phyloP scores from a whole-genome alignment of 2,329 filamentous ascomycete species.

The Thielaviopsis euricoi region DNA sequence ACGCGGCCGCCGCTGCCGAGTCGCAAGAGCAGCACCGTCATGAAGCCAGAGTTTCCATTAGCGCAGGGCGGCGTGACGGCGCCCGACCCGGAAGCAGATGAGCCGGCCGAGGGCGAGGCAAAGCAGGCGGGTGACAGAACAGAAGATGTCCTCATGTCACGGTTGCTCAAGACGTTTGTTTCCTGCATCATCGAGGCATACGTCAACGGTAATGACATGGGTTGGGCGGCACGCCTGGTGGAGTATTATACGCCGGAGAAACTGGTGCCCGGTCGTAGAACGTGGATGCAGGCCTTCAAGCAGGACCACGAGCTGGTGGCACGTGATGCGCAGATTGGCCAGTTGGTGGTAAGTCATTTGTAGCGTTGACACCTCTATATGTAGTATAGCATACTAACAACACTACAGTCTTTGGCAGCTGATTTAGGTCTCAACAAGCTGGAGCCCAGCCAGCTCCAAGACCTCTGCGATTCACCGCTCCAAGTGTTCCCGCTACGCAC shows the following conservation, averaged over 20 bases:
- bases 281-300: constrained; percentile 46
- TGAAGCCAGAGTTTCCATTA: constrained; percentile 19
- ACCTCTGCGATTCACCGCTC: constrained; percentile 25
- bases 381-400: neutral
- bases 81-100: constrained; percentile 38
- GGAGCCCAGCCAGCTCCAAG: constrained; percentile 29
- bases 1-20: constrained; percentile 47
- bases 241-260: constrained; percentile 52
- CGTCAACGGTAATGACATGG: constrained; percentile 41
- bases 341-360: constrained; percentile 41
- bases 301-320: constrained; percentile 44
- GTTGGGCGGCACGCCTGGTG: constrained; percentile 47
- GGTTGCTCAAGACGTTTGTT: constrained; percentile 59
- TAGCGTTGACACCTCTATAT: neutral
- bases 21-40: constrained; percentile 39
- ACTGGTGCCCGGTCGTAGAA: constrained; percentile 43
- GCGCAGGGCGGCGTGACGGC: constrained; percentile 24
- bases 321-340: constrained; percentile 51
- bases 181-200: constrained; percentile 63
- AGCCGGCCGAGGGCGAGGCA: constrained; percentile 25
- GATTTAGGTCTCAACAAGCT: constrained; percentile 39
- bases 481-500: constrained; percentile 28
- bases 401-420: constrained; percentile 40
- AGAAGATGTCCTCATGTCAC: constrained; percentile 45
- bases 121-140: constrained; percentile 27